Conservation (phyloP, 306 rosid genomes). For the Fragaria iinumae region DNA sequence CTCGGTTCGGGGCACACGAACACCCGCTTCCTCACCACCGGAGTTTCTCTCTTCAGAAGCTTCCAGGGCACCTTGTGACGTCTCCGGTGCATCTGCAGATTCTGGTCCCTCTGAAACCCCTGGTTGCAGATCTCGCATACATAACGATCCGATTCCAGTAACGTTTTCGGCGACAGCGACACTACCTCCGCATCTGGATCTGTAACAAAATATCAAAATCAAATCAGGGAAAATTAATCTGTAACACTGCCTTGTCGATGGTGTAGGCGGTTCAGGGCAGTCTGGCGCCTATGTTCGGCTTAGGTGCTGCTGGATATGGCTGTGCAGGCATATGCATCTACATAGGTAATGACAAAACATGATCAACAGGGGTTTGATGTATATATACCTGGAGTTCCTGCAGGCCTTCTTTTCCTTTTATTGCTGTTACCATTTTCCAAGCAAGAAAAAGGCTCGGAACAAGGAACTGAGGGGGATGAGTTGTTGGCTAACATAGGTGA, state of each 20-base stretch:
- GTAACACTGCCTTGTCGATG: too few species aligned
- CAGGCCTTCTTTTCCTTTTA: conserved; percentile 90
- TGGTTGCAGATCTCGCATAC: conserved; percentile 99
- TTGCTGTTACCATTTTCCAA: conserved; percentile 56
- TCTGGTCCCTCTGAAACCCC: conserved; percentile 98
- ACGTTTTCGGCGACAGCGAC: conserved; percentile 88
- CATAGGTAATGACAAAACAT: neutral
- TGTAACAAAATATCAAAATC: conserved; percentile 1
- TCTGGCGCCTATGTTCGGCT: too few species aligned
- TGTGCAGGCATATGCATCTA: too few species aligned
- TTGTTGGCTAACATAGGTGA: conserved; percentile 62
- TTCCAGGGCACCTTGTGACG: conserved; percentile 99
- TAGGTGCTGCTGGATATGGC: too few species aligned
- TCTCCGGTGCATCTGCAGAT: conserved; percentile 97
- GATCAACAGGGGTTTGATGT: neutral
- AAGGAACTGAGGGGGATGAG: conserved; percentile 57
- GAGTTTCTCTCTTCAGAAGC: conserved; percentile 84
- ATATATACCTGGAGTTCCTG: conserved; percentile 89
- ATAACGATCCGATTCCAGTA: conserved; percentile 95
- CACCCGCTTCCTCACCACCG: conserved; percentile 78
- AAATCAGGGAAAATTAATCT: too few species aligned
- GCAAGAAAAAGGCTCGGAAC: conserved; percentile 73
- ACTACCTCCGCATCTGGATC: conserved; percentile 99
- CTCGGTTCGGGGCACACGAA: conserved; percentile 95
- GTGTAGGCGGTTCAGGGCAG: too few species aligned